Evolutionary conservation across 106 monocot species (phyloP), one percentile per base, ranked within the genome.

Genomic region (Vanilla planifolia): DNA sequence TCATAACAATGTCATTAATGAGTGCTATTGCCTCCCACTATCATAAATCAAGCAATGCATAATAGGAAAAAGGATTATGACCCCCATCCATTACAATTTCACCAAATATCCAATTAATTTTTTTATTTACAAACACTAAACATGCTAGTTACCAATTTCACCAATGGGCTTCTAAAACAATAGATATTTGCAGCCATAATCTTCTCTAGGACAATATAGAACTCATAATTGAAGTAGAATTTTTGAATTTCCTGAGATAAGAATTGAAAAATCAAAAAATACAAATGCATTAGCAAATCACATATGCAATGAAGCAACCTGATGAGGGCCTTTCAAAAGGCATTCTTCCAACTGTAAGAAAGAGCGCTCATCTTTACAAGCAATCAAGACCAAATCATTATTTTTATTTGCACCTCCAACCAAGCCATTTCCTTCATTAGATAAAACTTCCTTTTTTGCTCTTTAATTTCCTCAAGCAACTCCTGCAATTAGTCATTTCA

Each of bases 291-390:
- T 20, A 56, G 17, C n/a, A 56, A 20, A 5, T 55, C 53, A 33
- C 33, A 57, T 2, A 20, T 20, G 57, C 21, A 57, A 32, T 16
- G 32, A 3, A 25, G 26, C 21, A 42, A 98, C 98, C 92, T 98
- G 71, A 43, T 74, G 69, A 62, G 84, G 64, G 33, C 81, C 73
- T 75, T 82, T 91, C 9, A 30, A 50, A 60, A 98, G 84, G 62
- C 62, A 81, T 52, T 92, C 92, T 73, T 98, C 81, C 73, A 98
- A 74, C 64, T 92, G 92, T 84, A 98, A 75, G 72, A 91, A 98
- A 41, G 98, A 82, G 3, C 87, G 53, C 66, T 91, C 98, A 75
- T 98, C 98, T 75, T 98, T 98, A 62, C 98, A 98, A 59, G 73
- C 84, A 52, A 98, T 85, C 70, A 98, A 66, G 66, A 98, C 73